A percentile compares a stretch with the other conserved stretches of the same genome.
Conservation (phyloP, 257 asterid genomes). For the Osmanthus fragrans region DNA sequence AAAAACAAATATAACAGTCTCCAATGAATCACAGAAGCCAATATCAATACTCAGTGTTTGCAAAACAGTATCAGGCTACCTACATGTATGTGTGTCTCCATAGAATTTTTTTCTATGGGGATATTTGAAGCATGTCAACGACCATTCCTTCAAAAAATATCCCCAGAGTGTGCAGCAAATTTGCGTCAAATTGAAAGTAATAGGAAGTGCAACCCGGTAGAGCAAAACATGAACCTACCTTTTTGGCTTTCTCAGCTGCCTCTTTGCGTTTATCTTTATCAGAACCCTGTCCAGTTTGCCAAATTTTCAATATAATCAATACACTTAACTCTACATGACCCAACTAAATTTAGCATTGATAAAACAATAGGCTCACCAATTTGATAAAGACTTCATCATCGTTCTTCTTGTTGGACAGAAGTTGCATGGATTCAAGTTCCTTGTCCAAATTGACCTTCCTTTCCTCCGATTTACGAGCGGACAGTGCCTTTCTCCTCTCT, state of each 20-base stretch:
- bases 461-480: constrained; percentile 53
- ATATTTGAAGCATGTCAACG: background rate
- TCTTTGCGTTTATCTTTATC: constrained; percentile 66
- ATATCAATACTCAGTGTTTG: background rate
- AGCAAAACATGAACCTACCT: constrained; percentile 31
- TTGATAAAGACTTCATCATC: constrained; percentile 63
- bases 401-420: constrained; percentile 63
- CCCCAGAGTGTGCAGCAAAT: background rate
- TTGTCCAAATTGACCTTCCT: constrained; percentile 66
- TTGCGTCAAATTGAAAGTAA: background rate
- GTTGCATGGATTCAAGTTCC: constrained; percentile 65
- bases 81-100: background rate
- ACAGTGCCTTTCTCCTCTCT: constrained; percentile 65
- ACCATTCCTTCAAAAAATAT: background rate
- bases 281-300: constrained; percentile 39
- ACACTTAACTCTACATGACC: background rate
- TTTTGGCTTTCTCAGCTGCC: constrained; percentile 58
- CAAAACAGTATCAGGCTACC: background rate
- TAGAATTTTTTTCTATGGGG: background rate
- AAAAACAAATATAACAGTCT: background rate
- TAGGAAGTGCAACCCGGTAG: background rate
- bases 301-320: background rate
- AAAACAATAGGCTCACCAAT: constrained; percentile 39
- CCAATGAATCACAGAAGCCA: background rate
- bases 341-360: background rate